These are phyloP conservation scores for Thermomucor indicae-seudaticae DNA, from an alignment of 371 early-diverging fungal species.

Conservation along the genomic window DNA sequence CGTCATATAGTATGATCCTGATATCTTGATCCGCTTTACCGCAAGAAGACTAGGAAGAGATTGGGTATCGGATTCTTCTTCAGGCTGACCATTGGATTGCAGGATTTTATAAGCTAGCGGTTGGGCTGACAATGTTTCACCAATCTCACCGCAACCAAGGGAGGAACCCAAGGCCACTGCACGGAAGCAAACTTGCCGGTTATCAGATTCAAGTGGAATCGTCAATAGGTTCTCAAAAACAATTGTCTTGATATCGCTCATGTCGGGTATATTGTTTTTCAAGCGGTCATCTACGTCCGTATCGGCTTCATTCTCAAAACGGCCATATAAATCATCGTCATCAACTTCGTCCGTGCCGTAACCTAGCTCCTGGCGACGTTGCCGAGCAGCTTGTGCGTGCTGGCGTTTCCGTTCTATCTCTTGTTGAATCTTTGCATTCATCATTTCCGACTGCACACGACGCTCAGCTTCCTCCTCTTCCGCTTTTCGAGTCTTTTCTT, in stretches of 20 bases:
- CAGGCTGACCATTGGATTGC: conserved; percentile 6
- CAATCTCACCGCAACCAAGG: conserved; percentile 31
- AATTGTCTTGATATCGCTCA: conserved; percentile 38
- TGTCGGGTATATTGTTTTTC: conserved; percentile 23
- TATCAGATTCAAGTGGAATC: conserved; percentile 40
- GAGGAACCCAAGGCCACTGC: conserved; percentile 39
- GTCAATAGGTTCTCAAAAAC: conserved; percentile 47
- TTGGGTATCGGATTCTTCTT: conserved; percentile 15
- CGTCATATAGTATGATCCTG: conserved; percentile 41
- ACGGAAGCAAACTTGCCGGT: conserved; percentile 33
- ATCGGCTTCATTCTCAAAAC: conserved; percentile 4
- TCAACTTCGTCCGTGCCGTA: conserved; percentile 26
- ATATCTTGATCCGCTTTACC: conserved; percentile 31
- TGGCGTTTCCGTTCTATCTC: conserved; percentile 45
- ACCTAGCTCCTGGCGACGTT: conserved; percentile 28
- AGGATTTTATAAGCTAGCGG: conserved; percentile 30
- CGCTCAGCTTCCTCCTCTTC: conserved; percentile 42
- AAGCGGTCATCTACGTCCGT: background rate
- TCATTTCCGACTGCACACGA: conserved; percentile 51
- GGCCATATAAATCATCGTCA: conserved; percentile 23
- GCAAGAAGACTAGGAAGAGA: conserved; percentile 30
- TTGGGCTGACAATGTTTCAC: conserved; percentile 37
- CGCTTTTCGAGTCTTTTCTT: conserved; percentile 35
- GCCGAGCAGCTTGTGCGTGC: conserved; percentile 32
- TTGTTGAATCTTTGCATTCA: conserved; percentile 52